Conservation (phyloP, 2,329 filamentous ascomycete species). For the Aureobasidium sp. region DNA sequence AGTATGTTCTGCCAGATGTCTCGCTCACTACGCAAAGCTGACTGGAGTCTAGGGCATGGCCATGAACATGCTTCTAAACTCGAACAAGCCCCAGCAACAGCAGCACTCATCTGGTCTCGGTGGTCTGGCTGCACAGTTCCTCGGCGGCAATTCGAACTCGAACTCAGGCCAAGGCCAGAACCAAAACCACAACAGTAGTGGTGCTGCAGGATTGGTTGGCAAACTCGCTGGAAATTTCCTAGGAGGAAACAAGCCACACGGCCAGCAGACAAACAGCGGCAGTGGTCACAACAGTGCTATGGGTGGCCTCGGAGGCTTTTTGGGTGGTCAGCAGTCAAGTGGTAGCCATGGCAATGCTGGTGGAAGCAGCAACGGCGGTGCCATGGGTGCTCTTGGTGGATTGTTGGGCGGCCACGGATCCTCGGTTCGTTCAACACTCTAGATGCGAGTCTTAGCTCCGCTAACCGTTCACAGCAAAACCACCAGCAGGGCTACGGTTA, state of each 20-base stretch:
- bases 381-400: slow-evolving; percentile 16
- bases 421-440: slow-evolving; percentile 9
- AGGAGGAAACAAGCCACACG: slow-evolving; percentile 15
- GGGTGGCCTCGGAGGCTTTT: slow-evolving; percentile 16
- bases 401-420: slow-evolving; percentile 16
- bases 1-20: slow-evolving; percentile 13
- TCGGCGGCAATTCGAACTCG: slow-evolving; percentile 19
- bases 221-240: slow-evolving; percentile 18
- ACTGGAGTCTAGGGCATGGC: slow-evolving; percentile 17
- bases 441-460: not conserved
- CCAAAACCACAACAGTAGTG: slow-evolving; percentile 10
- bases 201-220: slow-evolving; percentile 17
- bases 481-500: slow-evolving; percentile 26
- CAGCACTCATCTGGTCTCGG: slow-evolving; percentile 19
- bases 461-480: slow-evolving; percentile 7
- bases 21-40: not conserved
- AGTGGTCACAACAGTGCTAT: slow-evolving; percentile 15
- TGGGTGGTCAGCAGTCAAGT: slow-evolving; percentile 14
- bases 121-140: slow-evolving; percentile 23
- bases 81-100: slow-evolving; percentile 21
- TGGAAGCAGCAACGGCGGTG: not conserved
- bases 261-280: not conserved
- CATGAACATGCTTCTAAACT: slow-evolving; percentile 21
- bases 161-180: slow-evolving; percentile 10
- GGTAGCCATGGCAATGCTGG: slow-evolving; percentile 13